Percentiles rank a stretch among this genome's conserved stretches.
These are phyloP conservation scores for Cucumis cinereus DNA, from an alignment of 306 rosid genomes.

Conservation along the genomic window DNA sequence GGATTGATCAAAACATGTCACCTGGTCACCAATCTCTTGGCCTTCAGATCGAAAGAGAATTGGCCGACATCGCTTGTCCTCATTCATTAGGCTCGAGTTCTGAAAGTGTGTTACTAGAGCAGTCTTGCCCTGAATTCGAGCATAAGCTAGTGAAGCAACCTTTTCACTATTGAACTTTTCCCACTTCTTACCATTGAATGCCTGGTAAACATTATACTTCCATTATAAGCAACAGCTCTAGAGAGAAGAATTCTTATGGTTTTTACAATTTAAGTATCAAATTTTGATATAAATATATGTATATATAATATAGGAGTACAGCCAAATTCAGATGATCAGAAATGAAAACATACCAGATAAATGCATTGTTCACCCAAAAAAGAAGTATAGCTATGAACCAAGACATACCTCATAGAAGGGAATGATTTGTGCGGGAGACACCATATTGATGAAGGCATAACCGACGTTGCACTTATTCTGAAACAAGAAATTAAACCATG, in stretches of 20 bases:
- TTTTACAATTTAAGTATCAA: background rate
- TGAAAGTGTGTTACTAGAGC: slow-evolving; percentile 92
- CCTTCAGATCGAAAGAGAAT: slow-evolving; percentile 87
- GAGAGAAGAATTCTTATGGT: background rate
- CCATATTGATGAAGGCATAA: slow-evolving; percentile 95
- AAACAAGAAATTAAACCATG: slow-evolving; percentile 16
- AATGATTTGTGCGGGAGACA: slow-evolving; percentile 70
- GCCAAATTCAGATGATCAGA: background rate
- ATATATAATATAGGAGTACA: background rate
- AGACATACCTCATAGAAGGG: slow-evolving; percentile 62
- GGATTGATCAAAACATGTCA: slow-evolving; percentile 12
- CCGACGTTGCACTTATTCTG: slow-evolving; percentile 99
- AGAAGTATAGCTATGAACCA: background rate
- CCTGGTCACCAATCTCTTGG: slow-evolving; percentile 67
- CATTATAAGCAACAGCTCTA: background rate
- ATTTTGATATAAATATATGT: background rate
- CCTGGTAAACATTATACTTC: slow-evolving; percentile 20
- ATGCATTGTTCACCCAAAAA: background rate
- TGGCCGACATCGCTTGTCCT: slow-evolving; percentile 89
- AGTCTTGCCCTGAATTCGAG: slow-evolving; percentile 86
- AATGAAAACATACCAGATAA: background rate
- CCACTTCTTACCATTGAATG: slow-evolving; percentile 90
- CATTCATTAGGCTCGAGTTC: slow-evolving; percentile 87
- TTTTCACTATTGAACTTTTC: slow-evolving; percentile 88
- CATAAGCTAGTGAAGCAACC: slow-evolving; percentile 88